A percentile compares a stretch with the other conserved stretches of the same genome.
Conservation (phyloP, 1,284 basidiomycete genomes). For the Pascua sp. region DNA sequence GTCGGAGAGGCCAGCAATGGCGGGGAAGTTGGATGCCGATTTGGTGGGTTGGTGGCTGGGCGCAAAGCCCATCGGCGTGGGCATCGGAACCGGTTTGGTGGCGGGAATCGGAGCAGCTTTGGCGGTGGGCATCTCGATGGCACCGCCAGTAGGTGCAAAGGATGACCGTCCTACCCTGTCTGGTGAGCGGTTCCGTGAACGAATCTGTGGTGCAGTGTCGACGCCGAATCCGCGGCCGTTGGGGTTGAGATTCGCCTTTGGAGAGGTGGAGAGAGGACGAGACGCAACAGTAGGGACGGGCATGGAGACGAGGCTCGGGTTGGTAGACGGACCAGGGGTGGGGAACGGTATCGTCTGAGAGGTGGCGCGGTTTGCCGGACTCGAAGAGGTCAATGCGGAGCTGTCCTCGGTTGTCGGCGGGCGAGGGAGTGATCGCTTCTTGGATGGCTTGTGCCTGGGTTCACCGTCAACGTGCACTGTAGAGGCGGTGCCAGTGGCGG, state of each 20-base stretch:
- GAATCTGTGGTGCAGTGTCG: not conserved
- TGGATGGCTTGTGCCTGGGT: not conserved
- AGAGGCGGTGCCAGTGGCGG: not conserved
- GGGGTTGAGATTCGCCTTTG: not conserved
- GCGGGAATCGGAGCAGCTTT: too few species aligned
- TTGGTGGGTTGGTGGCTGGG: constrained; percentile 29
- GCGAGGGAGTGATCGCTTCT: constrained; percentile 10
- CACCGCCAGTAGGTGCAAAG: not conserved
- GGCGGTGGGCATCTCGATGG: not conserved
- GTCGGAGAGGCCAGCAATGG: constrained; percentile 41
- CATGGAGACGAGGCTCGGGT: too few species aligned
- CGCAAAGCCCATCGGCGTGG: constrained; percentile 11
- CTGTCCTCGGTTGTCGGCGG: not conserved
- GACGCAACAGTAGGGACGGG: too few species aligned
- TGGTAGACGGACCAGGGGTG: too few species aligned
- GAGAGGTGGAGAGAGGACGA: not conserved
- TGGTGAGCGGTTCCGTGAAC: not conserved
- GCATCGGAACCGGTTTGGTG: constrained; percentile 1
- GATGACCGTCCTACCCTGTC: too few species aligned
- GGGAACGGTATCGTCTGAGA: too few species aligned
- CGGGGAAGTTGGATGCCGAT: constrained; percentile 38
- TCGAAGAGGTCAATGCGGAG: too few species aligned
- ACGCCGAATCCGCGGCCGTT: too few species aligned
- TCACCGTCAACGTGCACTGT: not conserved
- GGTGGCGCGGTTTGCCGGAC: too few species aligned